A percentile compares a stretch with the other conserved stretches of the same genome.
Evolutionary conservation across 345 rosid species (phyloP).

Genomic region (Citrus inodora): DNA sequence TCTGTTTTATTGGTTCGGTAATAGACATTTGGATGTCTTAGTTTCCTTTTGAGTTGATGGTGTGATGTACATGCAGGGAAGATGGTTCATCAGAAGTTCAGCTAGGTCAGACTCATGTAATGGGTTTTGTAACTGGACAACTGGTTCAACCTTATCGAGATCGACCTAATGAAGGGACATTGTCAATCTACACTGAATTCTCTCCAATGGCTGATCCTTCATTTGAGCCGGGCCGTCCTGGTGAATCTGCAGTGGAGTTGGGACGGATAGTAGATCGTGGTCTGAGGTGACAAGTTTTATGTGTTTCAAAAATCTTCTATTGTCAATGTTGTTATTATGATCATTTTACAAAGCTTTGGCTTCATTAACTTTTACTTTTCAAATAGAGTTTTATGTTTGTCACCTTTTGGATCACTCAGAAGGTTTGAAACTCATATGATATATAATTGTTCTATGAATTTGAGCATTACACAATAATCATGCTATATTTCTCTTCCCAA

Average conservation of each 20-base stretch:
- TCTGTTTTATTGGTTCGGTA: neutral
- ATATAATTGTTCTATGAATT: neutral
- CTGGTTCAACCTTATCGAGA: slow-evolving; percentile 85
- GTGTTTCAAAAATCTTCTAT: neutral
- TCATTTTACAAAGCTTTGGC: neutral
- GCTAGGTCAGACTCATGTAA: slow-evolving; percentile 86
- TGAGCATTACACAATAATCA: neutral
- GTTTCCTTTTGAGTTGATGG: neutral
- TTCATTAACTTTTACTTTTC: neutral
- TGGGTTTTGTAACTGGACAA: slow-evolving; percentile 80
- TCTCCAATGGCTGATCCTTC: slow-evolving; percentile 98
- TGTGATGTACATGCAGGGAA: slow-evolving; percentile 46
- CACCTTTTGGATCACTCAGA: neutral
- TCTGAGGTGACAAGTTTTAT: slow-evolving; percentile 50
- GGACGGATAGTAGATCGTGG: slow-evolving; percentile 90
- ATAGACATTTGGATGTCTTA: neutral
- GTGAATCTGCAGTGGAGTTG: slow-evolving; percentile 82
- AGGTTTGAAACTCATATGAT: neutral
- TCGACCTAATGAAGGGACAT: slow-evolving; percentile 77
- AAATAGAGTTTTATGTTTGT: neutral
- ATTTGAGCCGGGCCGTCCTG: slow-evolving; percentile 90
- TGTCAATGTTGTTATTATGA: neutral
- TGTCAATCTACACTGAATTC: slow-evolving; percentile 78
- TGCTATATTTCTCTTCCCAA: neutral
- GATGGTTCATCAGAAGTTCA: slow-evolving; percentile 94